Base-by-base conservation (phyloP, 257 asterid genomes). In the Primulina huaijiensis region DNA sequence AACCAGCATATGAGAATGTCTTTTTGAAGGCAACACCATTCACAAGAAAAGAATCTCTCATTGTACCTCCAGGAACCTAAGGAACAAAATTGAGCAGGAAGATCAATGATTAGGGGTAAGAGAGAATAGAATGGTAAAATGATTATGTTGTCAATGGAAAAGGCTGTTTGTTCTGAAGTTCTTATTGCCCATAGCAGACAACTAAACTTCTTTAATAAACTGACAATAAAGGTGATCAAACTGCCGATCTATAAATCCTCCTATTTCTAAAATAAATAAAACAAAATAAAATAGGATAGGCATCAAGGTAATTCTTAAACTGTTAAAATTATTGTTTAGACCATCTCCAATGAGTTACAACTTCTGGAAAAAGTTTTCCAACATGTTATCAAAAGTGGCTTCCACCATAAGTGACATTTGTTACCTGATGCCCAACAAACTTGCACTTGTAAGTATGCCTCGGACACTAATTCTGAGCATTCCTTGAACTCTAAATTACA, bases 1-100 rank as follows among this genome's bases (percentile, higher is more conserved):
- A 91, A 74, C 99, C 99, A 72, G 98, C 99, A 84, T 94, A 94
- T 31, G 99, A 94, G 82, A 94, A 94, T 68, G 99, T 94, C 88
- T 94, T 94, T 76, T 94, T 94, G 84, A 94, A 94, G 72, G 99
- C 99, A 69, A 94, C 99, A 60, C 98, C 99, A 82, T 88, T 71
- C 64, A 94, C 98, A 70, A 94, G 96, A 82, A 94, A 91, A 59
- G 99, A 91, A 79, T 94, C 99, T 74, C 96, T 84, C 98, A 94
- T 94, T 65, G 83, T 89, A 78, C 99, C 99, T 46, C 99, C 99
- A 64, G 96, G 97, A 78, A 94, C 99, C 99, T 94, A 77, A 74
- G 79, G 57, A 79, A 76, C 64, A 27, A 60, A 76, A 69, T 60
- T 17, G 55, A 34, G 72, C 62, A 68, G 19, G 59, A 69, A 10